Base-by-base conservation (phyloP, 495 filamentous ascomycete species). In the Hypoxylon intermedium region DNA sequence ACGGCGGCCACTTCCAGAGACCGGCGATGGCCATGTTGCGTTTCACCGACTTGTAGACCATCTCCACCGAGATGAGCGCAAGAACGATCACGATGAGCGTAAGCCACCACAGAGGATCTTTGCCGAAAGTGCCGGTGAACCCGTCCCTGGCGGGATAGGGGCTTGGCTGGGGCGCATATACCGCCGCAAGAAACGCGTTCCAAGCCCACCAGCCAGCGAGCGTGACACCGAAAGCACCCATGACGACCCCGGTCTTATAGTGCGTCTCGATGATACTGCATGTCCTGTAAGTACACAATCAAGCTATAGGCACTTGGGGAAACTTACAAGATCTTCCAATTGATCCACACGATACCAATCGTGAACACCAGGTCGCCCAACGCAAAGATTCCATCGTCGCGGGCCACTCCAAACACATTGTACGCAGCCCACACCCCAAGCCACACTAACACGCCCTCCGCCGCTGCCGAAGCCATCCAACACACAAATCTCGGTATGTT, bases 381-480 rank as follows among this genome's bases (percentile, higher is more conserved):
- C 2, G 92, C 84, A 72, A 87, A 95, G 34, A 92, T 79, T 5
- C 84, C 89, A 18, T 76, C 70, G 49, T 83, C 80, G 15, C 66
- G 67, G 21, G 70, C 53, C 19, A 53, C 56, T 6, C 70, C 70
- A 11, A 68, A 67, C 0, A 82, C 77, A 53, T 83, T 79, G 52
- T 86, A 95, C 0, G 90, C 73, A 1, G 80, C 79, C 72, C 87
- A 86, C 77, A 89, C 86, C 34, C 83, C 77, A 67, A 89, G 92
- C 80, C 84, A 96, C 31, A 90, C 80, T 48, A 92, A 67, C 60
- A 90, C 81, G 6, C 91, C 85, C 73, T 93, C 88, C n/a, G 79
- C 78, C 11, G 85, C 82, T 2, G 85, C 91, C 75, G 91, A 85
- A 41, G 88, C 82, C 62, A 92, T 88, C 92, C 92, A 97, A 12